phyloP scores from a whole-genome alignment of 2,329 filamentous ascomycete genomes.

The Celoporthe dispersa region DNA sequence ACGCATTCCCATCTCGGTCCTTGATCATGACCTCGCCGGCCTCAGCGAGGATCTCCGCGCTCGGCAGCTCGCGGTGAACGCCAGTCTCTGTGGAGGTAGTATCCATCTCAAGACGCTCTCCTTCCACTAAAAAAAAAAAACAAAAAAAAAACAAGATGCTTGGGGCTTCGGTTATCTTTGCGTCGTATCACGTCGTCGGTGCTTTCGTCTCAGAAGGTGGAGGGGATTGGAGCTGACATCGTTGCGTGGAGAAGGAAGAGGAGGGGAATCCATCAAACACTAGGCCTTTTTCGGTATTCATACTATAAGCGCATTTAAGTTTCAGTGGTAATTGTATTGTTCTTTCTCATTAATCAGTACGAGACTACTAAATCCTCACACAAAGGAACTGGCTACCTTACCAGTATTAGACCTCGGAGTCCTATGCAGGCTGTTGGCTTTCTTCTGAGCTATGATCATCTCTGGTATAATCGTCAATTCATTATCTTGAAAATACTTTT shows the following conservation, averaged over 20 bases:
- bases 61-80: conserved; percentile 14
- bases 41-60: background rate
- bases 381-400: too few relatives aligned
- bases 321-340: background rate
- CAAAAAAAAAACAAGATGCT: background rate
- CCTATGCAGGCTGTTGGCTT: too few relatives aligned
- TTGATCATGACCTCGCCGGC: conserved; percentile 22
- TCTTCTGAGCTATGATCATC: too few relatives aligned
- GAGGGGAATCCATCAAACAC: too few relatives aligned
- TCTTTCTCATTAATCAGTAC: too few relatives aligned
- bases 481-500: too few relatives aligned
- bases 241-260: background rate
- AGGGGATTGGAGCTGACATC: background rate
- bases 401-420: too few relatives aligned
- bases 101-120: background rate
- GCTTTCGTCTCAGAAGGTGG: background rate
- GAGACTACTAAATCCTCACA: too few relatives aligned
- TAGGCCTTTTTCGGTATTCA: background rate
- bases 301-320: too few relatives aligned
- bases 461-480: too few relatives aligned
- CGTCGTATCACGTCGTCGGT: background rate
- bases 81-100: background rate
- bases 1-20: conserved; percentile 8
- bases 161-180: background rate
- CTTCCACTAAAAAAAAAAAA: background rate